Evolutionary conservation across 2,329 filamentous ascomycete species (phyloP).

Genomic region (Eutypella sp.): DNA sequence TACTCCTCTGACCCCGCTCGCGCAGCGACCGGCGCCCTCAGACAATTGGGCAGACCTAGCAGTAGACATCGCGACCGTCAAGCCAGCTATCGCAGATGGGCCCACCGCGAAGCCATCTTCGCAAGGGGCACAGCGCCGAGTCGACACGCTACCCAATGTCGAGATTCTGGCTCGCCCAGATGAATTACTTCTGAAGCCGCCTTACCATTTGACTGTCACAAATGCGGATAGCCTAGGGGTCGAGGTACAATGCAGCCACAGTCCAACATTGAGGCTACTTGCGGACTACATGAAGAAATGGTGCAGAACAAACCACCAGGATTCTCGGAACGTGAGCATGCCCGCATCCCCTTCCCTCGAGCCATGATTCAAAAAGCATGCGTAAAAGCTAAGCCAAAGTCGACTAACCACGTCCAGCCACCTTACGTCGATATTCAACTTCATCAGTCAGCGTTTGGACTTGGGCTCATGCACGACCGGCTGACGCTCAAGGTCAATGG

Average conservation of each 20-base stretch:
- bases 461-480: conserved; percentile 39
- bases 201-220: conserved; percentile 41
- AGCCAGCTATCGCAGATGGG: conserved; percentile 8
- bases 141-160: conserved; percentile 35
- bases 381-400: neutral
- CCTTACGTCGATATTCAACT: conserved; percentile 37
- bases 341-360: neutral
- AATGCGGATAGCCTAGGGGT: conserved; percentile 26
- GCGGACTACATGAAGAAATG: conserved; percentile 43
- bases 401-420: conserved; percentile 28
- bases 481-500: conserved; percentile 34
- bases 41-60: conserved; percentile 44
- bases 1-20: neutral
- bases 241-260: conserved; percentile 43
- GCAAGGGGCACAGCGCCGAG: neutral
- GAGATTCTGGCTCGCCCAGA: conserved; percentile 40
- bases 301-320: conserved; percentile 38
- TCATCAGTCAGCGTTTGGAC: conserved; percentile 39
- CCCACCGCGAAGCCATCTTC: neutral
- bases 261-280: conserved; percentile 39
- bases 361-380: neutral
- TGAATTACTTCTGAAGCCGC: conserved; percentile 40
- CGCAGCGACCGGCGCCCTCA: conserved; percentile 4
- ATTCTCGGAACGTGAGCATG: conserved; percentile 16
- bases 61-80: conserved; percentile 25